phyloP scores from a whole-genome alignment of 2,329 filamentous ascomycete genomes.

The Cercospora nicotianae region DNA sequence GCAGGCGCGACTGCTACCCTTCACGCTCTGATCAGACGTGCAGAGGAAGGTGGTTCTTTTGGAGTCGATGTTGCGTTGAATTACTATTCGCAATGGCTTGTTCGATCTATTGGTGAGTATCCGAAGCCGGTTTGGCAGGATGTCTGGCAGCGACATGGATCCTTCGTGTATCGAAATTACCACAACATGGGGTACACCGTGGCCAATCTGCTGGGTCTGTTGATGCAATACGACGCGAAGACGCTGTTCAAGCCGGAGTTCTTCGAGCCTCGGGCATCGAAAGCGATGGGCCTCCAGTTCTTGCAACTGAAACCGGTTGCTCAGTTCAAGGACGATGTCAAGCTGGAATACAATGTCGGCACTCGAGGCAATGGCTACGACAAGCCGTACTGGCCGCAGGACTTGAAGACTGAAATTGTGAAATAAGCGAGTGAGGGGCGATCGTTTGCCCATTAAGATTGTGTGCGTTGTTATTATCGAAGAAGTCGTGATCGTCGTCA shows the following conservation, averaged over 20 bases:
- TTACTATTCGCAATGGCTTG: slow-evolving; percentile 36
- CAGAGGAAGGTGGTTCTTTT: slow-evolving; percentile 31
- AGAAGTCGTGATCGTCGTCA: neutral
- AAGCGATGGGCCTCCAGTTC: slow-evolving; percentile 44
- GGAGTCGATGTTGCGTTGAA: slow-evolving; percentile 29
- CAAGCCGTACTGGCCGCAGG: slow-evolving; percentile 48
- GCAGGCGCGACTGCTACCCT: slow-evolving; percentile 25
- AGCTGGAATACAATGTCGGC: slow-evolving; percentile 51
- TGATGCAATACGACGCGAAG: slow-evolving; percentile 42
- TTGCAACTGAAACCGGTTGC: slow-evolving; percentile 48
- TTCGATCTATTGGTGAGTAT: slow-evolving; percentile 31
- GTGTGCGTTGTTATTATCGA: neutral
- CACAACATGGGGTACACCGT: slow-evolving; percentile 49
- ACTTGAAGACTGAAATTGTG: slow-evolving; percentile 27
- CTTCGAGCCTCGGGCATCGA: slow-evolving; percentile 48
- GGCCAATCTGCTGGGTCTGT: slow-evolving; percentile 45
- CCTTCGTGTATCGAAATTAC: slow-evolving; percentile 53
- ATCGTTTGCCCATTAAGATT: neutral
- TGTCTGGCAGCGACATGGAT: slow-evolving; percentile 49
- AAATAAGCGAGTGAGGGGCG: neutral
- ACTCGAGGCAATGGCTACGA: slow-evolving; percentile 55
- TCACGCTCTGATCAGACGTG: slow-evolving; percentile 30
- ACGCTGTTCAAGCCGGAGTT: slow-evolving; percentile 51
- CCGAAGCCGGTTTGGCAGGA: slow-evolving; percentile 48
- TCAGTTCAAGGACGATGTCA: slow-evolving; percentile 43